Evolutionary conservation across 371 early-diverging fungal genomes (phyloP).

Genomic region (Mortierella sp.): DNA sequence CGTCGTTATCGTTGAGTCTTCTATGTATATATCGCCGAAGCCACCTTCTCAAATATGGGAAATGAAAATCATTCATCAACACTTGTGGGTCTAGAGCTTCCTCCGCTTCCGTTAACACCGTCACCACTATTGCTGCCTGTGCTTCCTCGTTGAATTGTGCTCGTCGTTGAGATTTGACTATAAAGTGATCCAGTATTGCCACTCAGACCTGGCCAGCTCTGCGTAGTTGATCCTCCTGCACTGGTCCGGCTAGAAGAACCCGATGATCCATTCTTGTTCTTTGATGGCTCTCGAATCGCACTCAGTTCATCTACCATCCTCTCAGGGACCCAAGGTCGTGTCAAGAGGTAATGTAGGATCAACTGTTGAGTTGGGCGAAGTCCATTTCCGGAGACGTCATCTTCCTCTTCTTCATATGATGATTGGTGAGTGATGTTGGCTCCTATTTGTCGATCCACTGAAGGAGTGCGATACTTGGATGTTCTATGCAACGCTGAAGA

Average conservation of each 20-base stretch:
- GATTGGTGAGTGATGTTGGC: conserved; percentile 59
- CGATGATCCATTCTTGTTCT: conserved; percentile 52
- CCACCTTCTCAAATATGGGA: neutral
- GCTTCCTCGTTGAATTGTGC: conserved; percentile 50
- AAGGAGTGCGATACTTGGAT: conserved; percentile 64
- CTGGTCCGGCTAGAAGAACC: conserved; percentile 19
- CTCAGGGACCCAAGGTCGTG: conserved; percentile 73
- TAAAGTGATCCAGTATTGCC: conserved; percentile 19
- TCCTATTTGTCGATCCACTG: conserved; percentile 48
- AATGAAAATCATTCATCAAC: conserved; percentile 57
- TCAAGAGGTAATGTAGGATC: conserved; percentile 78
- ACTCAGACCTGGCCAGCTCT: conserved; percentile 45
- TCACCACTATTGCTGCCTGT: conserved; percentile 55
- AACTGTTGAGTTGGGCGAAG: conserved; percentile 56
- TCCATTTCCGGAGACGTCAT: conserved; percentile 55
- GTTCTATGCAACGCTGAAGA: conserved; percentile 67
- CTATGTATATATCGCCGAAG: too few relatives aligned
- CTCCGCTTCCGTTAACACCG: conserved; percentile 60
- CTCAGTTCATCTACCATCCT: conserved; percentile 83
- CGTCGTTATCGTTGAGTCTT: too few relatives aligned
- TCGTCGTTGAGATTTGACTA: conserved; percentile 38
- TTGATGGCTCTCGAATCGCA: conserved; percentile 74
- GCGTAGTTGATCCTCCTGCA: conserved; percentile 40
- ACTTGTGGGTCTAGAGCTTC: conserved; percentile 63
- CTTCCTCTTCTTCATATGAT: conserved; percentile 58